Evolutionary conservation across 2,329 filamentous ascomycete species (phyloP).

Genomic region (Dactylellina leptospora): DNA sequence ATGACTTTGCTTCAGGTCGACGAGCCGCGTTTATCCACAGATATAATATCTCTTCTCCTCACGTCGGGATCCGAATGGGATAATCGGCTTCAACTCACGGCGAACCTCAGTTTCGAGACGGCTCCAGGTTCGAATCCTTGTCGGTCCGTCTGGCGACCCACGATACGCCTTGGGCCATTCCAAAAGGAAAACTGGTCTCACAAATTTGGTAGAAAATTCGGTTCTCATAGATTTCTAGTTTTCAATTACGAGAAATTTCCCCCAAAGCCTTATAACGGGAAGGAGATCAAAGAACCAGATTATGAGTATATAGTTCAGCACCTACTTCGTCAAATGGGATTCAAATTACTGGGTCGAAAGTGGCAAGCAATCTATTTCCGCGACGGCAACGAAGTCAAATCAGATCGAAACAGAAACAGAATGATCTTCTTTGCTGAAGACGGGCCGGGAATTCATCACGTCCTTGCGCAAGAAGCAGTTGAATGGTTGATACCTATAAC

Average conservation of each 20-base stretch:
- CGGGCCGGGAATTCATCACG: slow-evolving; percentile 1
- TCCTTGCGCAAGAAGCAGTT: not conserved
- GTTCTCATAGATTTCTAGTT: slow-evolving; percentile 26
- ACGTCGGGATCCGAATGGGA: slow-evolving; percentile 15
- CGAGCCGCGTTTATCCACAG: not conserved
- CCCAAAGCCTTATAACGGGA: too few relatives aligned
- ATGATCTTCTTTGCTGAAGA: slow-evolving; percentile 36
- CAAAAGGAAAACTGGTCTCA: not conserved
- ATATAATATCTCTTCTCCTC: not conserved
- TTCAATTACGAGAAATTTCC: slow-evolving; percentile 10
- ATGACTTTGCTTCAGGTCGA: not conserved
- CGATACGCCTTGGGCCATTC: slow-evolving; percentile 10
- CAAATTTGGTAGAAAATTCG: slow-evolving; percentile 26
- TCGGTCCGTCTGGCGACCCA: not conserved
- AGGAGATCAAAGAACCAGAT: not conserved
- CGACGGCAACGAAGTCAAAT: not conserved
- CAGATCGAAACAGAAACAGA: not conserved
- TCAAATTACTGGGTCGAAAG: slow-evolving; percentile 13
- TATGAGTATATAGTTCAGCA: not conserved
- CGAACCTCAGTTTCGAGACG: slow-evolving; percentile 10
- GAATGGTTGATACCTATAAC: slow-evolving; percentile 30
- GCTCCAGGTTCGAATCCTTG: not conserved
- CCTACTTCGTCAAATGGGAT: slow-evolving; percentile 9
- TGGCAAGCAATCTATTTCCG: slow-evolving; percentile 32
- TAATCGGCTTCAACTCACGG: slow-evolving; percentile 24